A percentile compares a stretch with the other conserved stretches of the same genome.
phyloP scores from a whole-genome alignment of 2,329 filamentous ascomycete species.

The Mollisia scopiformis region DNA sequence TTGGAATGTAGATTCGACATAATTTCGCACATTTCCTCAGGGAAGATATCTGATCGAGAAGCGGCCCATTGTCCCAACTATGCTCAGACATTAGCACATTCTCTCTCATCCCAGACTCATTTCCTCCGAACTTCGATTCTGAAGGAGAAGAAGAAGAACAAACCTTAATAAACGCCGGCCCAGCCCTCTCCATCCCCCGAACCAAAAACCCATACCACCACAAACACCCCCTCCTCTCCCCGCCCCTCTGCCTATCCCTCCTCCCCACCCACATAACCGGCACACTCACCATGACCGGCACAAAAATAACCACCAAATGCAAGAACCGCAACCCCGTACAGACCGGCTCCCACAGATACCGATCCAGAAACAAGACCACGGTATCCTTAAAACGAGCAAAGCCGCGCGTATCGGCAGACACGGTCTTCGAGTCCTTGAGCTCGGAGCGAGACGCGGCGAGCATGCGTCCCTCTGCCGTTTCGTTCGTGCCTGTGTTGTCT shows the following conservation, averaged over 20 bases:
- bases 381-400: constrained; percentile 60
- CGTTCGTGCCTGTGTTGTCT: constrained; percentile 54
- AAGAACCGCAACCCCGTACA: constrained; percentile 88
- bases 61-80: constrained; percentile 97
- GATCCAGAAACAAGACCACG: constrained; percentile 69
- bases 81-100: constrained; percentile 23
- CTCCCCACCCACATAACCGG: constrained; percentile 81
- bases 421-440: constrained; percentile 61
- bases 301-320: constrained; percentile 84
- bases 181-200: constrained; percentile 85
- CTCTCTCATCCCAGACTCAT: not conserved
- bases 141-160: constrained; percentile 4
- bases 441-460: constrained; percentile 79
- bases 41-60: constrained; percentile 94
- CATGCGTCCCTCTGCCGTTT: constrained; percentile 86
- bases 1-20: constrained; percentile 97
- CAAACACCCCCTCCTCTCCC: constrained; percentile 79
- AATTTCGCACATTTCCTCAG: constrained; percentile 84
- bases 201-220: constrained; percentile 97
- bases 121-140: not conserved
- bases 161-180: constrained; percentile 96
- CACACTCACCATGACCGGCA: constrained; percentile 81
- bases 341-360: constrained; percentile 80
- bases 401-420: constrained; percentile 64
- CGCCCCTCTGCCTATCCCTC: constrained; percentile 63